These are phyloP conservation scores for Colletotrichum eleusines DNA, from an alignment of 2,329 filamentous ascomycete genomes.

Conservation along the genomic window DNA sequence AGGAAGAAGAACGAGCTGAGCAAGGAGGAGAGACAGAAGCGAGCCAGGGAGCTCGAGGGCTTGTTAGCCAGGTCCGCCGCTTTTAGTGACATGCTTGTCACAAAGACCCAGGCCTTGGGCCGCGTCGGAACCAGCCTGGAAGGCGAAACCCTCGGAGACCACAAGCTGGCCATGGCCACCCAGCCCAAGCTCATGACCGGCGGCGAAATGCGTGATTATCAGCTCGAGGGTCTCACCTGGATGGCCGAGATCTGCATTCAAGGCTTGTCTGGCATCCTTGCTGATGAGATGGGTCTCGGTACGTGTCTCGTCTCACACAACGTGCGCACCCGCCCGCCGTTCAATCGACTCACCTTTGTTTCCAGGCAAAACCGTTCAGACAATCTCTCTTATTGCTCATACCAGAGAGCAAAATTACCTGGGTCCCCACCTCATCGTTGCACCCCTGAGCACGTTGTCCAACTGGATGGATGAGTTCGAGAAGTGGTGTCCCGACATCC, in stretches of 20 bases:
- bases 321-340: background rate
- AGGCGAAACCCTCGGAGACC: slow-evolving; percentile 70
- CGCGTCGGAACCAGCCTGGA: slow-evolving; percentile 71
- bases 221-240: slow-evolving; percentile 95
- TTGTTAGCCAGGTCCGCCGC: slow-evolving; percentile 70
- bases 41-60: slow-evolving; percentile 70
- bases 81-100: slow-evolving; percentile 72
- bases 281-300: slow-evolving; percentile 92
- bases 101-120: slow-evolving; percentile 72
- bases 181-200: slow-evolving; percentile 89
- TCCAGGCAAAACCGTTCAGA: slow-evolving; percentile 88
- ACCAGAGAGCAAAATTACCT: slow-evolving; percentile 87
- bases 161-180: slow-evolving; percentile 81
- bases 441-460: slow-evolving; percentile 89
- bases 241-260: slow-evolving; percentile 85
- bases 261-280: slow-evolving; percentile 89
- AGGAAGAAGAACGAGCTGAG: slow-evolving; percentile 63
- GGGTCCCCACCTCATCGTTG: slow-evolving; percentile 91
- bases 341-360: slow-evolving; percentile 16
- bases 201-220: slow-evolving; percentile 93
- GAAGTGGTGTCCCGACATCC: slow-evolving; percentile 89
- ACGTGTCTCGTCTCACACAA: slow-evolving; percentile 42
- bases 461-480: slow-evolving; percentile 97
- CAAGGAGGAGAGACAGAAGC: slow-evolving; percentile 66
- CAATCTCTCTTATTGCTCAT: slow-evolving; percentile 87